A percentile compares a stretch with the other conserved stretches of the same genome.
Conservation (phyloP, 2,329 filamentous ascomycete species). For the Thielaviopsis ethacetica region DNA sequence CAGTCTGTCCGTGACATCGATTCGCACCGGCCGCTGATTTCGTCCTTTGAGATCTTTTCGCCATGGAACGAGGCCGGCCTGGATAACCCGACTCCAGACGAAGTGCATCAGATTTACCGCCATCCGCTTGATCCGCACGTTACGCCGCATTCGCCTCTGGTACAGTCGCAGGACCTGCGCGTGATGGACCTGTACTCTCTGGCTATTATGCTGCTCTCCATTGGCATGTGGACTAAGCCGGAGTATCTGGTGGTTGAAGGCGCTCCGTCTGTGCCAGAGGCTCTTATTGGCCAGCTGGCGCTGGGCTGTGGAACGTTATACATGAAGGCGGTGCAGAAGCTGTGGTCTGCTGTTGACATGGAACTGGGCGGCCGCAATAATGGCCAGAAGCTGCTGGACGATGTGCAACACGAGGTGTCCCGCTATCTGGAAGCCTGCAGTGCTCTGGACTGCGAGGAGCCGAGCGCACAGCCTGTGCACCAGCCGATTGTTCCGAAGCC, state of each 20-base stretch:
- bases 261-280: constrained; percentile 20
- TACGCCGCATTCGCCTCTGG: constrained; percentile 30
- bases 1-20: constrained; percentile 35
- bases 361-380: constrained; percentile 30
- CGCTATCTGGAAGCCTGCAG: constrained; percentile 43
- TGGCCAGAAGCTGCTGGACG: constrained; percentile 33
- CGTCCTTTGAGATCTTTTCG: constrained; percentile 58
- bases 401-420: constrained; percentile 37
- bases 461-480: constrained; percentile 21
- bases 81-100: constrained; percentile 16
- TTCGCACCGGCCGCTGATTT: constrained; percentile 51
- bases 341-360: constrained; percentile 53
- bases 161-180: constrained; percentile 35
- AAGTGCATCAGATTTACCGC: constrained; percentile 35
- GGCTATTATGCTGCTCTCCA: constrained; percentile 55
- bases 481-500: constrained; percentile 22
- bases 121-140: constrained; percentile 47
- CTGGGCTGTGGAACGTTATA: constrained; percentile 58
- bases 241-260: constrained; percentile 32
- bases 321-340: constrained; percentile 57
- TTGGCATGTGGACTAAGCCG: constrained; percentile 59
- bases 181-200: constrained; percentile 56
- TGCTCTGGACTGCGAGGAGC: constrained; percentile 15
- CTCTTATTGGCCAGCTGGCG: constrained; percentile 44
- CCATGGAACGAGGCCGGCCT: constrained; percentile 20